These are phyloP conservation scores for Eimeria nieschulzi DNA, from an alignment of 169 alveolate species.

Conservation along the genomic window DNA sequence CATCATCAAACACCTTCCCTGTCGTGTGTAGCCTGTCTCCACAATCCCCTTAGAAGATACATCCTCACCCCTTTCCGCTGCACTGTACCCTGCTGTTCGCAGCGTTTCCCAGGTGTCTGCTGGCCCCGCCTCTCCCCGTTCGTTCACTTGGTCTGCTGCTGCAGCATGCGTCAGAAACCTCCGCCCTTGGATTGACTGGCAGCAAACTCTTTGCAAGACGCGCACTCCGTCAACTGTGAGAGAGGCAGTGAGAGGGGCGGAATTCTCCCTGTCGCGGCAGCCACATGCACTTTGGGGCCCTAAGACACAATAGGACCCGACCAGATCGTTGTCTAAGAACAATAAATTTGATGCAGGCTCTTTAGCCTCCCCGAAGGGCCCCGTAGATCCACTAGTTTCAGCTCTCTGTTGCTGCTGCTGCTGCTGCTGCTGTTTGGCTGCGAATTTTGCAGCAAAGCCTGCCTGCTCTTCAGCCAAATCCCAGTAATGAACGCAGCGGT, in stretches of 20 bases:
- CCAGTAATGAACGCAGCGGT: constrained; percentile 65
- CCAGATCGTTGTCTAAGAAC: constrained; percentile 10
- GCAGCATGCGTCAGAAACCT: constrained; percentile 5
- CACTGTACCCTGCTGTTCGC: constrained; percentile 14
- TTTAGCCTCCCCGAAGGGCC: too few relatives aligned
- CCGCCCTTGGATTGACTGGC: constrained; percentile 22
- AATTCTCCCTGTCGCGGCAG: constrained; percentile 12
- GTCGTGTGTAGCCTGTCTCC: neutral
- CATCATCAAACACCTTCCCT: neutral
- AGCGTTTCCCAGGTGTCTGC: constrained; percentile 46
- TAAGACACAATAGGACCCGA: constrained; percentile 24
- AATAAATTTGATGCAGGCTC: neutral
- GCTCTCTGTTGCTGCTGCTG: constrained; percentile 50
- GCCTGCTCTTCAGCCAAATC: constrained; percentile 52
- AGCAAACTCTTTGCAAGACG: constrained; percentile 41
- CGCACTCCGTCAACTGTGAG: constrained; percentile 12
- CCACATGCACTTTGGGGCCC: constrained; percentile 34
- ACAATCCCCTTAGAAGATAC: neutral
- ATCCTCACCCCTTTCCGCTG: neutral
- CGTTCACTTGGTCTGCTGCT: neutral
- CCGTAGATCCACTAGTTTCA: too few relatives aligned
- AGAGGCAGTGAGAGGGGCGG: neutral
- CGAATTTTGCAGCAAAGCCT: constrained; percentile 22
- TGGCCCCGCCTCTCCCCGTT: neutral
- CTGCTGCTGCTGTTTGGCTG: neutral